Base-by-base conservation (phyloP, 805 yeast genomes). In the Candida railenensis region DNA sequence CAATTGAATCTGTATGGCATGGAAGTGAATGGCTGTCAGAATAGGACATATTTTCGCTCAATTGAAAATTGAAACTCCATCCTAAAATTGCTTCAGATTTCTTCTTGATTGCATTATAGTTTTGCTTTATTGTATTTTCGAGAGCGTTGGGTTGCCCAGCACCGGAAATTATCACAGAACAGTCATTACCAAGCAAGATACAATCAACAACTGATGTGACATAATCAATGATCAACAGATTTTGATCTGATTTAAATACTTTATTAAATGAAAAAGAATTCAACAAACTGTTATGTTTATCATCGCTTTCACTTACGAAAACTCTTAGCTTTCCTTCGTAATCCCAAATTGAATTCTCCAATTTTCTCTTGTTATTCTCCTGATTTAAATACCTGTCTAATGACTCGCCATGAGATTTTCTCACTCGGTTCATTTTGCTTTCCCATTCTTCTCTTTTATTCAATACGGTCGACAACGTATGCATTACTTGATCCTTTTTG, bases 321-420 rank as follows among this genome's bases (percentile, higher is more conserved):
- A 65, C 63, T 38, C 74, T 48, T 12, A 55, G 22, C 36, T 53
- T 57, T 0, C 60, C 56, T 42, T 65, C 59, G 43, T 60, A 57
- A 21, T 62, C 59, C 66, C 68, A 57, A 7, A 81, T 80, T 1
- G 78, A 67, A 52, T 78, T 77, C 56, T 80, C 82, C 34, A 81
- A 57, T 8, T 68, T 63, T 51, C 76, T 65, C 47, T 76, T 64
- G 25, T 73, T 65, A 3, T 53, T 55, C 28, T 61, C 63, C 50
- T 73, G 76, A 28, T 61, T 63, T 16, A 62, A 59, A 34, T 65
- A 49, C 48, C 70, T 73, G 2, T 49, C 54, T 16, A 49, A 39
- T 5, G 65, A 48, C 3, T 48, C 53, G 11, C 11, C 30, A 25
- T 25, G 30, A 25, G 30, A 25, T 25, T 25, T 25, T 25, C 28